Base-by-base conservation (phyloP, 495 filamentous ascomycete species). In the Aspergillus cristatus region DNA sequence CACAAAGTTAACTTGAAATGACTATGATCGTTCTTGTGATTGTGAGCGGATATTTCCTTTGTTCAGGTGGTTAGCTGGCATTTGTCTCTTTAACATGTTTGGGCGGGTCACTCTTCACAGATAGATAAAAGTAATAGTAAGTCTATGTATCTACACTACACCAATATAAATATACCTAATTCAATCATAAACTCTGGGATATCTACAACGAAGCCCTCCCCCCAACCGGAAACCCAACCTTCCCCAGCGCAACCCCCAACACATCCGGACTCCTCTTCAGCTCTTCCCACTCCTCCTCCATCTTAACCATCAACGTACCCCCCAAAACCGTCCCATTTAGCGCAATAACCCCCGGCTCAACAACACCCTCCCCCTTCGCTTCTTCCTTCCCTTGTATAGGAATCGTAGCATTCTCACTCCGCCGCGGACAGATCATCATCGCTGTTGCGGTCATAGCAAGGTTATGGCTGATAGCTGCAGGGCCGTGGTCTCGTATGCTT, bases 261-360 rank as follows among this genome's bases (percentile, higher is more conserved):
- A 62, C 55, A 11, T 58, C 58, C 13, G 67, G 68, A 33, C 76
- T 60, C 15, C 53, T 56, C 20, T 68, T 52, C 37, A 91, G 43
- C 8, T 65, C 56, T 50, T 85, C 70, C 81, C 81, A 89, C 60
- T 89, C 82, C 12, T 55, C 64, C 48, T 82, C 60, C 14, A 57
- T 72, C 60, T 88, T 90, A 11, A 93, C 85, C 63, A 93, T 76
- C 32, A 88, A 63, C 18, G 83, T 90, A 1, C 81, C 84, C n/a
- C 78, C 86, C 14, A 93, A 60, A 33, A 86, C 62, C 0, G 86
- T 90, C 14, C 86, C 86, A 42, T 93, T 90, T 14, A 90, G 54
- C 11, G 74, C 71, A 13, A 89, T 57, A 29, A 65, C 63, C 0
- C 82, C 82, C 2, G 76, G 53, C 3, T 66, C 65, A 3, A 47